These are phyloP conservation scores for Penicillium antarcticum DNA, from an alignment of 495 filamentous ascomycete genomes.

Conservation along the genomic window DNA sequence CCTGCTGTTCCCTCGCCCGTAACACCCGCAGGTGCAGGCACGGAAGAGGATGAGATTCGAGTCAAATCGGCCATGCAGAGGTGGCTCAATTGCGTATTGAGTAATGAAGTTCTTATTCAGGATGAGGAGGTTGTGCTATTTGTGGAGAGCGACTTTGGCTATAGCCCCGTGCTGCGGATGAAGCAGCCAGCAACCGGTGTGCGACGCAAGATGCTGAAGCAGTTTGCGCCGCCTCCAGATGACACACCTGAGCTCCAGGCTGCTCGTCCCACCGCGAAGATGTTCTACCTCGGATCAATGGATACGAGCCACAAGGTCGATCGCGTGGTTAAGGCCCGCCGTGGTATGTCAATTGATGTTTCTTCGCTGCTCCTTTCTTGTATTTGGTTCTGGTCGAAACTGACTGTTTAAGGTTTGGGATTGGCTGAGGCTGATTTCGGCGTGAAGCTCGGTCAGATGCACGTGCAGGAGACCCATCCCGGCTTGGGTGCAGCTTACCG, in stretches of 20 bases:
- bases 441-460: constrained; percentile 78
- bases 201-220: constrained; percentile 90
- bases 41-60: constrained; percentile 90
- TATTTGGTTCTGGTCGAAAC: neutral
- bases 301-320: constrained; percentile 95
- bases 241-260: constrained; percentile 93
- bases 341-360: constrained; percentile 59
- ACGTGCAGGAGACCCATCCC: constrained; percentile 82
- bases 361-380: neutral
- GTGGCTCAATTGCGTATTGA: constrained; percentile 91
- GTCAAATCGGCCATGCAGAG: constrained; percentile 87
- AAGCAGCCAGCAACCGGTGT: constrained; percentile 98
- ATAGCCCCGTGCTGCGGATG: constrained; percentile 89
- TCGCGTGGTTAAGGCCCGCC: constrained; percentile 82
- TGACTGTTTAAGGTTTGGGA: constrained; percentile 66
- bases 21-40: constrained; percentile 91
- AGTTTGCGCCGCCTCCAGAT: constrained; percentile 96
- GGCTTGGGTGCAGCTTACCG: constrained; percentile 87
- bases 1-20: constrained; percentile 90
- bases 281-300: constrained; percentile 94
- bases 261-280: constrained; percentile 85
- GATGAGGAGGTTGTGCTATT: constrained; percentile 98
- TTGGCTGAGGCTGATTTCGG: constrained; percentile 93
- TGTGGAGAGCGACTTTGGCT: constrained; percentile 97
- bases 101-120: constrained; percentile 86